Evolutionary conservation across 148 eudicot genomes (phyloP).

Genomic region (Rhododendron kiyosumense): DNA sequence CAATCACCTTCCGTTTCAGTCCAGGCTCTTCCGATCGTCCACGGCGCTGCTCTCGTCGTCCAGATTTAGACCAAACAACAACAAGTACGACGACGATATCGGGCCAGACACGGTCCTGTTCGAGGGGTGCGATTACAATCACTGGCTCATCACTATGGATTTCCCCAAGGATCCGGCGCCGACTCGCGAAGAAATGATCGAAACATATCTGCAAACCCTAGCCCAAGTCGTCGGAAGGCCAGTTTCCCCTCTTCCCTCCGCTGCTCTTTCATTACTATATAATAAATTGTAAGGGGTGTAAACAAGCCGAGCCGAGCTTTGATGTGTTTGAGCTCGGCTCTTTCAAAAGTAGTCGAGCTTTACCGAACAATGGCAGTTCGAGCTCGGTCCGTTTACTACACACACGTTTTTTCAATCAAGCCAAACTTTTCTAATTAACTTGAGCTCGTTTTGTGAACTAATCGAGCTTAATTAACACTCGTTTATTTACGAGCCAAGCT

Average conservation of each 20-base stretch:
- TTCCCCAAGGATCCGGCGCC: slow-evolving; percentile 63
- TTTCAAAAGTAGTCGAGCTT: not conserved
- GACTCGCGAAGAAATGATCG: slow-evolving; percentile 62
- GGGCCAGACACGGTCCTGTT: slow-evolving; percentile 68
- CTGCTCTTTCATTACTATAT: not conserved
- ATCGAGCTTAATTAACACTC: too few species aligned
- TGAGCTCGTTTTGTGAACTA: too few species aligned
- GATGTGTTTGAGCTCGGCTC: not conserved
- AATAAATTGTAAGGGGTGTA: not conserved
- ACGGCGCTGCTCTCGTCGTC: slow-evolving; percentile 20
- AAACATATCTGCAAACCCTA: slow-evolving; percentile 67
- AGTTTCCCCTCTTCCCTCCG: not conserved
- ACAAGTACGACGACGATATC: slow-evolving; percentile 30
- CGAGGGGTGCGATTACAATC: slow-evolving; percentile 93
- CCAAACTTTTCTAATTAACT: too few species aligned
- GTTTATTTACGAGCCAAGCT: too few species aligned
- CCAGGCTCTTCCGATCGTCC: slow-evolving; percentile 15
- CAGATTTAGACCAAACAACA: slow-evolving; percentile 10
- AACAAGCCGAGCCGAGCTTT: too few species aligned
- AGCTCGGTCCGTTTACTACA: too few species aligned
- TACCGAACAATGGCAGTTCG: not conserved
- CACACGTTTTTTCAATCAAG: too few species aligned
- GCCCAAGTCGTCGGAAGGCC: slow-evolving; percentile 89
- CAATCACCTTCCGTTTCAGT: not conserved
- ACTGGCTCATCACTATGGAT: slow-evolving; percentile 84